A percentile compares a stretch with the other conserved stretches of the same genome.
Evolutionary conservation across 2,329 filamentous ascomycete genomes (phyloP).

Genomic region (Fusarium secorum): DNA sequence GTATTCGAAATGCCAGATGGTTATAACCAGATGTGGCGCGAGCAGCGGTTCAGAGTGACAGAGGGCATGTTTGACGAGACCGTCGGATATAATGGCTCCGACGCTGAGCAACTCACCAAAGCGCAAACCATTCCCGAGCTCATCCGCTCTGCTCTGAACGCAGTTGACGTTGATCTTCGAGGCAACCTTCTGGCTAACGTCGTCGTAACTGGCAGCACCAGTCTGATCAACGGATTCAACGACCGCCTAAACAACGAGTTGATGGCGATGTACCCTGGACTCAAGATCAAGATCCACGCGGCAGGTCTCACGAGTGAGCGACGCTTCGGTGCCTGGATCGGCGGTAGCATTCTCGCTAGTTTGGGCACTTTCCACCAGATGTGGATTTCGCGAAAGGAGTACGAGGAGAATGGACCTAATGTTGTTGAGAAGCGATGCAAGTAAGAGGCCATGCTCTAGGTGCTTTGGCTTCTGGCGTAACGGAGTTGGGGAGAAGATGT

Average conservation of each 20-base stretch:
- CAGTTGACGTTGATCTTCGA: constrained; percentile 88
- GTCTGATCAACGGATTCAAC: constrained; percentile 88
- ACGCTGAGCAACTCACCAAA: constrained; percentile 63
- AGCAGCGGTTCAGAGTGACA: constrained; percentile 83
- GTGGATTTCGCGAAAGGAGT: constrained; percentile 98
- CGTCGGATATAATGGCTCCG: constrained; percentile 66
- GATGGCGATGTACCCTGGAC: constrained; percentile 79
- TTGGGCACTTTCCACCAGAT: constrained; percentile 98
- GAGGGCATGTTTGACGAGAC: constrained; percentile 93
- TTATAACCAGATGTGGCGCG: constrained; percentile 92
- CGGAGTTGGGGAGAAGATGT: constrained; percentile 46
- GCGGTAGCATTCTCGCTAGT: constrained; percentile 93
- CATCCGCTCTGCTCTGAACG: constrained; percentile 77
- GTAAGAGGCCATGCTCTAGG: constrained; percentile 52
- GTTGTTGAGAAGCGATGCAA: constrained; percentile 98
- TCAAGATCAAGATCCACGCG: constrained; percentile 87
- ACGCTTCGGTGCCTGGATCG: constrained; percentile 94
- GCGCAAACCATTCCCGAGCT: constrained; percentile 84
- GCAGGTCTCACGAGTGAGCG: constrained; percentile 87
- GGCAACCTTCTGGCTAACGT: constrained; percentile 86
- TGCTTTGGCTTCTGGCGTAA: constrained; percentile 44
- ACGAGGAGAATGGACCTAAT: constrained; percentile 88
- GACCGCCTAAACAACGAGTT: constrained; percentile 90
- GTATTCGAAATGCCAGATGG: constrained; percentile 98
- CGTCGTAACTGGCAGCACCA: constrained; percentile 89